Evolutionary conservation across 345 rosid species (phyloP), one percentile per base, ranked within the genome.

Genomic region (Bruguiera gymnorhiza): DNA sequence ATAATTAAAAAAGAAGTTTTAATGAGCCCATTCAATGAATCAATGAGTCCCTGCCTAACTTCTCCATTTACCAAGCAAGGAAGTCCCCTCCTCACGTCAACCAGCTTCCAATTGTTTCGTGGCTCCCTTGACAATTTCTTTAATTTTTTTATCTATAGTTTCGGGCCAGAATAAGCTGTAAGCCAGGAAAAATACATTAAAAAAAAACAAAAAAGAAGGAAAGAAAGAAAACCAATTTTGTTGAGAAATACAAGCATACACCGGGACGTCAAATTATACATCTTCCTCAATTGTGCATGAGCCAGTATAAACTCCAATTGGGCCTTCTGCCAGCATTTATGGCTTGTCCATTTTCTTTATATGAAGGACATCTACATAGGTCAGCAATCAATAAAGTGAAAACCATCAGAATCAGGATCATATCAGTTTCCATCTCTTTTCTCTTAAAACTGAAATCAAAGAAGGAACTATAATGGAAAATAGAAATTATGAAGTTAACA

Each of bases 51-150:
- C 32, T 30, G 32, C 32, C 72, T 36, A 43, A 53, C 54, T 16
- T 19, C 36, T 19, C 32, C 23, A 51, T 10, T 18, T 65, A 94
- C 98, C 93, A 89, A 96, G 76, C 97, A 94, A 43, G 89, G 90
- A 66, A 94, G 96, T 66, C 97, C 97, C 75, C 86, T 94, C 83
- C 91, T 91, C 34, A 91, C 97, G 77, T 91, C 97, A 83, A 88
- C 98, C 66, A 94, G 81, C 87, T 94, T 95, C 97, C 96, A 94
- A 65, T 89, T 94, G 68, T 91, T 91, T 15, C 92, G 96, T 66
- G 97, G 96, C 75, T 54, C 83, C 78, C 76, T 85, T 8, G 96
- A 80, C 34, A 89, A 83, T 70, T 88, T 87, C 77, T 89, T 82
- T 66, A 91, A 78, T 76, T 84, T 75, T 71, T 81, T 77, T 76